Evolutionary conservation across 352 stramenopile genomes (phyloP).

Genomic region (Globisporangium cederbergense): DNA sequence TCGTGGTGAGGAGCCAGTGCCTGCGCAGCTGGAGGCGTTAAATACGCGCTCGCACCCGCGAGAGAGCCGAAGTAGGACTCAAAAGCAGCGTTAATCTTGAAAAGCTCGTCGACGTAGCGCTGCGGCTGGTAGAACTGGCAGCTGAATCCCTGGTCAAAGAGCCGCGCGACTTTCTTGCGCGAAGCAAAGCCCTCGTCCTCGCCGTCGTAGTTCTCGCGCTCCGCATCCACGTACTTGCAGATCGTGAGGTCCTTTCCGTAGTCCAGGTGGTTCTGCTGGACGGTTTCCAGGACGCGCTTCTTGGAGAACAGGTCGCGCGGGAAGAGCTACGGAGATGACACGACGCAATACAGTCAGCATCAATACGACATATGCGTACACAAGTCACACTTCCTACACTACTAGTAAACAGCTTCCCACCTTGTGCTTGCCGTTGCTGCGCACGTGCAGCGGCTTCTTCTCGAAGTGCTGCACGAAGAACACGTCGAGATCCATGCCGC

Average conservation of each 20-base stretch:
- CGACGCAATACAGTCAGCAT: background rate
- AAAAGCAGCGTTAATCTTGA: conserved; percentile 72
- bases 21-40: conserved; percentile 74
- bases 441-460: conserved; percentile 79
- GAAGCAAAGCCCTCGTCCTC: conserved; percentile 43
- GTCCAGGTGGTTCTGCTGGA: conserved; percentile 47
- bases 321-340: conserved; percentile 36
- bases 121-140: conserved; percentile 89
- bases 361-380: background rate
- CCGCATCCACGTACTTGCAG: conserved; percentile 63
- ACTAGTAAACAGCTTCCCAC: conserved; percentile 5
- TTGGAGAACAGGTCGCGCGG: conserved; percentile 58
- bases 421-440: conserved; percentile 39
- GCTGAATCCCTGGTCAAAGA: conserved; percentile 73
- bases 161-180: conserved; percentile 48
- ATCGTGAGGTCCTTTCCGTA: conserved; percentile 73
- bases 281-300: conserved; percentile 59
- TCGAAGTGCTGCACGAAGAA: conserved; percentile 82
- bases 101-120: conserved; percentile 76
- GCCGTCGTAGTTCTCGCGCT: conserved; percentile 70
- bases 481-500: conserved; percentile 50
- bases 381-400: background rate
- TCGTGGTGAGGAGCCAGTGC: conserved; percentile 85
- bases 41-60: conserved; percentile 72
- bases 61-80: conserved; percentile 75